Percentiles rank a stretch among this genome's conserved stretches.
phyloP scores from a whole-genome alignment of 2,329 filamentous ascomycete genomes.

The Cucurbitaria berberidis region DNA sequence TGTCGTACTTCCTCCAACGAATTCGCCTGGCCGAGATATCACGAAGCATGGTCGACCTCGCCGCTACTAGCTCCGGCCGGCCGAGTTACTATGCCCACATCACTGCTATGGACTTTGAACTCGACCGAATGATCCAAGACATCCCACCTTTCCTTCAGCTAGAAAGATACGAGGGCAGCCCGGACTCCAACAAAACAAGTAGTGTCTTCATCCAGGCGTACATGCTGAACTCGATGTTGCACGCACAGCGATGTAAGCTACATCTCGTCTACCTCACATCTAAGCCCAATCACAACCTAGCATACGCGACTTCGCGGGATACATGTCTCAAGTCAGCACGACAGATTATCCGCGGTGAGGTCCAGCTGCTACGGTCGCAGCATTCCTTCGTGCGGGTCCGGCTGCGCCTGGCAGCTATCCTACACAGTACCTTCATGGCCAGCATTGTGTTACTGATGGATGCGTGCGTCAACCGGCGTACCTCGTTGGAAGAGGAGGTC shows the following conservation, averaged over 20 bases:
- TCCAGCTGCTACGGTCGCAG: not conserved
- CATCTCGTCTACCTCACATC: slow-evolving; percentile 38
- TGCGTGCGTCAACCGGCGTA: not conserved
- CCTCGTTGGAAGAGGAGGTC: not conserved
- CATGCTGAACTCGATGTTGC: slow-evolving; percentile 43
- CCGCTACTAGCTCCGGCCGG: not conserved
- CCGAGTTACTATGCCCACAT: slow-evolving; percentile 27
- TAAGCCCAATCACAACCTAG: not conserved
- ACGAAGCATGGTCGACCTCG: slow-evolving; percentile 44
- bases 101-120: slow-evolving; percentile 38
- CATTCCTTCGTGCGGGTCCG: not conserved
- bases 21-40: slow-evolving; percentile 46
- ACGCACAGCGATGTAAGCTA: slow-evolving; percentile 47
- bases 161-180: slow-evolving; percentile 6
- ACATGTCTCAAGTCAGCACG: not conserved
- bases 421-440: slow-evolving; percentile 4
- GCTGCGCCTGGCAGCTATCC: not conserved
- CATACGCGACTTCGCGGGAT: not conserved
- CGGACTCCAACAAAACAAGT: slow-evolving; percentile 3
- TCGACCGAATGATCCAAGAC: slow-evolving; percentile 35
- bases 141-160: slow-evolving; percentile 45
- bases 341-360: not conserved
- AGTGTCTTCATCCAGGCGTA: slow-evolving; percentile 42
- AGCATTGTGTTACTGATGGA: slow-evolving; percentile 7
- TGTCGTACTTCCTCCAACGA: slow-evolving; percentile 50